phyloP scores from a whole-genome alignment of 2,329 filamentous ascomycete genomes.

The Eutypella sp. region DNA sequence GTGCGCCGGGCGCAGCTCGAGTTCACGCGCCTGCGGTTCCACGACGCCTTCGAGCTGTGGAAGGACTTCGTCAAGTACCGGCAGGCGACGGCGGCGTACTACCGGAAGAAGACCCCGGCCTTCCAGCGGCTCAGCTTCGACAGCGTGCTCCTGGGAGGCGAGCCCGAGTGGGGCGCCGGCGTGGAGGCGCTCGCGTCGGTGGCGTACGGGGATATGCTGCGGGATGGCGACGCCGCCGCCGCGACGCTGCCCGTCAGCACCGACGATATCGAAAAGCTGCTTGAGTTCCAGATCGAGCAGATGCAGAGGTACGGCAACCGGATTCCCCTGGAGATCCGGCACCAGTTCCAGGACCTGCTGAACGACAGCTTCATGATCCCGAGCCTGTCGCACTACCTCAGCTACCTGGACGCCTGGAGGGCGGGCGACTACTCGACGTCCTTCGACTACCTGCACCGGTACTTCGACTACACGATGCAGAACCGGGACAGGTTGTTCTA shows the following conservation, averaged over 20 bases:
- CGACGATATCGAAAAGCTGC: slow-evolving; percentile 72
- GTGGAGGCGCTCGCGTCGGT: slow-evolving; percentile 42
- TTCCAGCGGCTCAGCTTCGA: slow-evolving; percentile 56
- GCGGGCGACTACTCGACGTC: slow-evolving; percentile 85
- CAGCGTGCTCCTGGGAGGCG: slow-evolving; percentile 45
- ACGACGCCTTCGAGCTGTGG: slow-evolving; percentile 76
- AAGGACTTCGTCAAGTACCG: slow-evolving; percentile 76
- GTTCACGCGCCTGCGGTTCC: slow-evolving; percentile 74
- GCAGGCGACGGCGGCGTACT: slow-evolving; percentile 63
- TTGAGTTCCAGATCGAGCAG: slow-evolving; percentile 85
- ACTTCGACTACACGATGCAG: slow-evolving; percentile 96
- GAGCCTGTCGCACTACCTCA: slow-evolving; percentile 71
- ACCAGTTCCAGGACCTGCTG: slow-evolving; percentile 65
- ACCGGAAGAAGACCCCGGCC: slow-evolving; percentile 58
- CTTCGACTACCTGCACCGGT: slow-evolving; percentile 86
- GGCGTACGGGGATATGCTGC: slow-evolving; percentile 49
- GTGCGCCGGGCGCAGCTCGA: slow-evolving; percentile 73
- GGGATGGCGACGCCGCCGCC: slow-evolving; percentile 32
- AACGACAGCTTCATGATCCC: slow-evolving; percentile 63
- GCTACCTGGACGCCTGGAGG: slow-evolving; percentile 88
- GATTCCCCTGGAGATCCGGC: slow-evolving; percentile 68
- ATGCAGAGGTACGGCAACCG: slow-evolving; percentile 79
- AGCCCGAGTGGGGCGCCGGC: slow-evolving; percentile 46
- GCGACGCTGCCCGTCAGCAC: slow-evolving; percentile 56
- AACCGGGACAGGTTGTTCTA: slow-evolving; percentile 79